Base-by-base conservation (phyloP, 768 basidiomycete species). In the Boletus pseudopeckii region DNA sequence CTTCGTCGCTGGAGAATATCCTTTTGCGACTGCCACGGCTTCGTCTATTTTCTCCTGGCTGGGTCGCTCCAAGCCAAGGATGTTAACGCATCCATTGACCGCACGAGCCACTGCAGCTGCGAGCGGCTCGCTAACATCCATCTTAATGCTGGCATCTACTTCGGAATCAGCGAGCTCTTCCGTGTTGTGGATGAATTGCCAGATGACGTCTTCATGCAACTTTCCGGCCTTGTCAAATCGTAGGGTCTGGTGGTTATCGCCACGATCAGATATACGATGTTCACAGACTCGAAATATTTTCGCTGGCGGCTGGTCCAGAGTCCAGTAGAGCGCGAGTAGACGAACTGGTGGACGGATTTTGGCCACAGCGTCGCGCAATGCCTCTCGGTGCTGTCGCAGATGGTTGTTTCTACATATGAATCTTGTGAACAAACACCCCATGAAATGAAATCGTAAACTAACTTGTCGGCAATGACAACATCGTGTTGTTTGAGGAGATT, bases 391-490 rank as follows among this genome's bases (percentile, higher is more conserved):
- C 70, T 87, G 83, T 15, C 64, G 72, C 3, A 89, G 77, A 64
- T 99, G 96, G 68, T 98, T 98, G 70, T 99, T 98, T 60, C 93
- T 85, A 55, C 76, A 37, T 2, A 24, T 15, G 20, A n/a, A 20
- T 40, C 9, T 44, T 13, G 41, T 50, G 34, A 60, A 22, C 11
- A 10, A 24, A 48, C 1, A 42, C 7, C 8, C 17, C 42, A 11
- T 2, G 20, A 45, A 43, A 33, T 38, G 5, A 34, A 36, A 39
- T 28, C 18, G 8, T 1, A 46, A 11, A 71, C 84, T 48, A 60
- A 92, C 94, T 90, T 91, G 71, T 98, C 97, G 26, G 95, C 94
- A 56, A 91, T 90, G 22, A 98, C 95, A 1, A 98, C 82, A 54
- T 89, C 78, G 46, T 89, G 73, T 0, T 67, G 75, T 49, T 79